phyloP scores from a whole-genome alignment of 2,329 filamentous ascomycete species.

The Stagonosporopsis vannaccii region DNA sequence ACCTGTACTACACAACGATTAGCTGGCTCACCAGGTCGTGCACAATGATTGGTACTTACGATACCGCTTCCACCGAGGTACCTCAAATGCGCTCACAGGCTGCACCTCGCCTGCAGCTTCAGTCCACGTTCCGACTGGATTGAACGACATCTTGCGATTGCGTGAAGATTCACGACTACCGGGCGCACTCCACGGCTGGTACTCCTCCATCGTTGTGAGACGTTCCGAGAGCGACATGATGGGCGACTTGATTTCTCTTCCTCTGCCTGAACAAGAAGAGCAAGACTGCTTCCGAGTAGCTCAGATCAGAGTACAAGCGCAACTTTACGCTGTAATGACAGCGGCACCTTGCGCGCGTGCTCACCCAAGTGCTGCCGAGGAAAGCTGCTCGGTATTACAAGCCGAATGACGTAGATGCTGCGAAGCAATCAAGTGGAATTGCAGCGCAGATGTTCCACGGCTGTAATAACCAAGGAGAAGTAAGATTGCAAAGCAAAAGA shows the following conservation, averaged over 20 bases:
- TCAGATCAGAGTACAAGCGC: neutral
- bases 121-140: slow-evolving; percentile 57
- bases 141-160: slow-evolving; percentile 58
- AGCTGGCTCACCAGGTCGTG: slow-evolving; percentile 18
- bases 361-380: slow-evolving; percentile 3
- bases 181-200: slow-evolving; percentile 50
- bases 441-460: neutral
- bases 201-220: slow-evolving; percentile 51
- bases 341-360: slow-evolving; percentile 9
- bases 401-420: slow-evolving; percentile 9
- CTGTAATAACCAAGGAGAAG: neutral
- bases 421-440: slow-evolving; percentile 3
- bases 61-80: slow-evolving; percentile 61
- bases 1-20: slow-evolving; percentile 67
- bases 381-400: slow-evolving; percentile 3
- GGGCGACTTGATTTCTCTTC: slow-evolving; percentile 4
- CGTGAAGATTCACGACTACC: slow-evolving; percentile 46
- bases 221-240: slow-evolving; percentile 51
- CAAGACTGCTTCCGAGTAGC: neutral
- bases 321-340: neutral
- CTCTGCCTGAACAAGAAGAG: neutral
- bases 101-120: slow-evolving; percentile 50
- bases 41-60: slow-evolving; percentile 47
- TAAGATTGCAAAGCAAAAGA: neutral
- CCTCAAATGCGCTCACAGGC: slow-evolving; percentile 60